Evolutionary conservation across 495 filamentous ascomycete species (phyloP).

Genomic region (Amphirosellinia nigrospora): DNA sequence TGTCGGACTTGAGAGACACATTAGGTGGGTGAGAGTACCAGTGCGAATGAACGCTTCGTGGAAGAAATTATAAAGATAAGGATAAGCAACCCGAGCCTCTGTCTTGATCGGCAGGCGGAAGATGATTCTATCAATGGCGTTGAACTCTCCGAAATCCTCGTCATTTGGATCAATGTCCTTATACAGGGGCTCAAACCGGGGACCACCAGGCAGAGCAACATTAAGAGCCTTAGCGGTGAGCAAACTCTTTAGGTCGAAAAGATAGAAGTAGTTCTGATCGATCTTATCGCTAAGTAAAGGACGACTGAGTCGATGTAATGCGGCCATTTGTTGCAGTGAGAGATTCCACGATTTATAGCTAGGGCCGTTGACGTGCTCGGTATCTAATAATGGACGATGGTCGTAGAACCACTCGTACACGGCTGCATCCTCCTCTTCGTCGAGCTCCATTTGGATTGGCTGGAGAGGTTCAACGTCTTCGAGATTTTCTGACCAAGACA

Average conservation of each 20-base stretch:
- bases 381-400: constrained; percentile 88
- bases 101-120: constrained; percentile 95
- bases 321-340: constrained; percentile 93
- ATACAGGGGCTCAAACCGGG: constrained; percentile 96
- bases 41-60: constrained; percentile 88
- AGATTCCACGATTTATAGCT: constrained; percentile 98
- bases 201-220: constrained; percentile 94
- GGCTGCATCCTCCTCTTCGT: constrained; percentile 90
- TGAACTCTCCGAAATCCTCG: constrained; percentile 99
- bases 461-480: constrained; percentile 98
- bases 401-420: constrained; percentile 99
- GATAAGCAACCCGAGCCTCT: constrained; percentile 93
- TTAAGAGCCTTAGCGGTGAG: constrained; percentile 97
- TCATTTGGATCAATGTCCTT: constrained; percentile 99
- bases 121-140: constrained; percentile 98
- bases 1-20: constrained; percentile 88
- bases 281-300: constrained; percentile 91
- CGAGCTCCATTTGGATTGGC: constrained; percentile 98
- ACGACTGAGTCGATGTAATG: constrained; percentile 87
- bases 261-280: constrained; percentile 97
- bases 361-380: constrained; percentile 92
- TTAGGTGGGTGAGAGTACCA: constrained; percentile 95
- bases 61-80: constrained; percentile 94
- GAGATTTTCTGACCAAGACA: constrained; percentile 98
- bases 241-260: constrained; percentile 96